These are phyloP conservation scores for Globisporangium radiosum DNA, from an alignment of 352 stramenopile genomes.

Conservation along the genomic window DNA sequence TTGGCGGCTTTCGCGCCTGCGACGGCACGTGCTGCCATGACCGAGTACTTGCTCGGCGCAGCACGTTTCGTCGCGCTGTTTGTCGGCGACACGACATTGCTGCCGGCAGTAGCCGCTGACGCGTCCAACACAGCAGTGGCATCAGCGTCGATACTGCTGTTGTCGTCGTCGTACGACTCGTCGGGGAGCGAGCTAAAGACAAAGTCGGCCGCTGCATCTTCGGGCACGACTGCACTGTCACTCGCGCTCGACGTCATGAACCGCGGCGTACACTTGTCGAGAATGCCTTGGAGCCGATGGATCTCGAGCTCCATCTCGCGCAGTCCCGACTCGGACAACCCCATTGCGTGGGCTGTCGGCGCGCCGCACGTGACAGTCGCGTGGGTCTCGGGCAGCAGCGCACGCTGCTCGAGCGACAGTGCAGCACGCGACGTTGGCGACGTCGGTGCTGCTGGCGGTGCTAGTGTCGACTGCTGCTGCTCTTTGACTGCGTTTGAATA, in stretches of 20 bases:
- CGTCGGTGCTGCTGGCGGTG: slow-evolving; percentile 2
- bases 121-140: slow-evolving; percentile 14
- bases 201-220: slow-evolving; percentile 40
- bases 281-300: slow-evolving; percentile 45
- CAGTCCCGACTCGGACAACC: slow-evolving; percentile 62
- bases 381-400: slow-evolving; percentile 49
- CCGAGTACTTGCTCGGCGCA: slow-evolving; percentile 42
- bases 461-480: neutral
- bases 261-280: slow-evolving; percentile 56
- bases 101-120: slow-evolving; percentile 5
- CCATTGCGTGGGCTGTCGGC: slow-evolving; percentile 76
- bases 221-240: slow-evolving; percentile 30
- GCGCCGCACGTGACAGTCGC: slow-evolving; percentile 74
- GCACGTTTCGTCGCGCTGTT: slow-evolving; percentile 14
- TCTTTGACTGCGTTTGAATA: neutral
- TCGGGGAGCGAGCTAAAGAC: slow-evolving; percentile 37
- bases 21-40: slow-evolving; percentile 50
- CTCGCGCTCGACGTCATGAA: slow-evolving; percentile 21
- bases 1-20: slow-evolving; percentile 44
- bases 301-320: slow-evolving; percentile 83
- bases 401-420: slow-evolving; percentile 29
- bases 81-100: slow-evolving; percentile 8
- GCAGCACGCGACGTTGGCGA: slow-evolving; percentile 7
- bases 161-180: slow-evolving; percentile 19
- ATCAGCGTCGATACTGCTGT: slow-evolving; percentile 21